These are phyloP conservation scores for Aspergillus luchuensis DNA, from an alignment of 2,329 filamentous ascomycete genomes.

Conservation along the genomic window DNA sequence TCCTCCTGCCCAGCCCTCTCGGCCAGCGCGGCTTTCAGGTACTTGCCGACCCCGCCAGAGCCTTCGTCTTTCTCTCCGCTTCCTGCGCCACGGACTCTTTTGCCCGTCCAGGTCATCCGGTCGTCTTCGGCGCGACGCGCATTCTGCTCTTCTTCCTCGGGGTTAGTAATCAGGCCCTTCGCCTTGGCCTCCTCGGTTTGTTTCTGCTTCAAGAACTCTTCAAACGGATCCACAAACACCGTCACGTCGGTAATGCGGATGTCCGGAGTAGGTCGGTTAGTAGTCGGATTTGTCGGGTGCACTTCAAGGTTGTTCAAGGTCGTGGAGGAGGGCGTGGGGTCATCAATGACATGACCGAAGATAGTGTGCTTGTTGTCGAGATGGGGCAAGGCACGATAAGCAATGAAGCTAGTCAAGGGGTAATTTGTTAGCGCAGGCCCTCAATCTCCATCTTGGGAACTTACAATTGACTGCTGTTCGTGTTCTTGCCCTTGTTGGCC, in stretches of 20 bases:
- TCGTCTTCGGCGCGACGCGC: constrained; percentile 69
- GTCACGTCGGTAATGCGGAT: constrained; percentile 80
- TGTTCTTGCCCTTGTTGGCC: constrained; percentile 99
- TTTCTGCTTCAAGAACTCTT: constrained; percentile 81
- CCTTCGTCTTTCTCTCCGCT: constrained; percentile 61
- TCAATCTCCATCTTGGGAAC: constrained; percentile 16
- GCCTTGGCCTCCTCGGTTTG: constrained; percentile 62
- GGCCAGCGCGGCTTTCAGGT: constrained; percentile 66
- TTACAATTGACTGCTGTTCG: constrained; percentile 85
- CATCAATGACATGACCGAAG: constrained; percentile 82
- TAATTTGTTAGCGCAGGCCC: not conserved
- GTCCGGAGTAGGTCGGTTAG: constrained; percentile 72
- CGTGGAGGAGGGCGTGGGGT: constrained; percentile 46
- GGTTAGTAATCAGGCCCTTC: constrained; percentile 29
- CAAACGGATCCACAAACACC: constrained; percentile 91
- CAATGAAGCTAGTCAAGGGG: constrained; percentile 67
- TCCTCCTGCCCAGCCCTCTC: constrained; percentile 43
- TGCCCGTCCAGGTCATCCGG: constrained; percentile 92
- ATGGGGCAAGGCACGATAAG: constrained; percentile 80
- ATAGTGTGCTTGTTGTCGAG: constrained; percentile 97
- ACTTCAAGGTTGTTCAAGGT: constrained; percentile 73
- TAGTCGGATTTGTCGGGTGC: constrained; percentile 70
- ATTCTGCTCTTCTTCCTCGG: constrained; percentile 29
- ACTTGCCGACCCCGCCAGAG: constrained; percentile 71
- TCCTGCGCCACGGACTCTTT: constrained; percentile 71